These are phyloP conservation scores for Paramarasmius palmivorus DNA, from an alignment of 1,284 basidiomycete genomes.

Conservation along the genomic window DNA sequence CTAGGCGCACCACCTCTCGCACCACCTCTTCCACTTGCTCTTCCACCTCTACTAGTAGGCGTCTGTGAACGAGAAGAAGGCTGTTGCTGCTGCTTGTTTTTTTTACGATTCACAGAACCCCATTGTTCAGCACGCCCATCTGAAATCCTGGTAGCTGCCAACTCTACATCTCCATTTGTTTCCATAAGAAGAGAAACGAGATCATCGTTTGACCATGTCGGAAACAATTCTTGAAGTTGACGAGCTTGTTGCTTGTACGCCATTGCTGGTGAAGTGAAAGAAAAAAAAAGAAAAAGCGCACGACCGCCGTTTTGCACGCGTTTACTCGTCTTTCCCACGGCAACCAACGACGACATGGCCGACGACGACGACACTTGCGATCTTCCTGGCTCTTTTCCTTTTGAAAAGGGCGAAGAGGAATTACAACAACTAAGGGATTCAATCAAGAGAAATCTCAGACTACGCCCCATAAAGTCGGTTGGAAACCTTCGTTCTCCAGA, in stretches of 20 bases:
- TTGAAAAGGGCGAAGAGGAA: too few species aligned
- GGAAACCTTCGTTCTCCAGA: constrained; percentile 26
- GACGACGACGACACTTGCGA: too few species aligned
- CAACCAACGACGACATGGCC: too few species aligned
- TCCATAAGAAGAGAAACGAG: constrained; percentile 76
- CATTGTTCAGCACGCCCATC: constrained; percentile 85
- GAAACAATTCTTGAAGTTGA: constrained; percentile 78
- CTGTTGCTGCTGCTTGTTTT: constrained; percentile 67
- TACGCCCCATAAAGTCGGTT: constrained; percentile 69
- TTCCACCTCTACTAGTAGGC: constrained; percentile 51
- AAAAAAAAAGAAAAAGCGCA: too few species aligned
- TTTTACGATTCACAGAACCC: constrained; percentile 86
- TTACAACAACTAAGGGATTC: constrained; percentile 53
- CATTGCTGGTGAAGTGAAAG: too few species aligned
- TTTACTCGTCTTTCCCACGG: too few species aligned
- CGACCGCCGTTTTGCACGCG: too few species aligned
- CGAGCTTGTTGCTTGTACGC: constrained; percentile 48
- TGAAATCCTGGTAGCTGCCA: constrained; percentile 75
- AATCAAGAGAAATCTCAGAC: constrained; percentile 71
- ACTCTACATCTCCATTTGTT: constrained; percentile 70
- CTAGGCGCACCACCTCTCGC: constrained; percentile 46
- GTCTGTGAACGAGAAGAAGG: constrained; percentile 15
- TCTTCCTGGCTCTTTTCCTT: too few species aligned
- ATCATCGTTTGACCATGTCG: constrained; percentile 79
- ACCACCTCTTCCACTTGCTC: constrained; percentile 65